Evolutionary conservation across 116 monocot species (phyloP), one percentile per base, ranked within the genome.

Genomic region (Cymodocea nodosa): DNA sequence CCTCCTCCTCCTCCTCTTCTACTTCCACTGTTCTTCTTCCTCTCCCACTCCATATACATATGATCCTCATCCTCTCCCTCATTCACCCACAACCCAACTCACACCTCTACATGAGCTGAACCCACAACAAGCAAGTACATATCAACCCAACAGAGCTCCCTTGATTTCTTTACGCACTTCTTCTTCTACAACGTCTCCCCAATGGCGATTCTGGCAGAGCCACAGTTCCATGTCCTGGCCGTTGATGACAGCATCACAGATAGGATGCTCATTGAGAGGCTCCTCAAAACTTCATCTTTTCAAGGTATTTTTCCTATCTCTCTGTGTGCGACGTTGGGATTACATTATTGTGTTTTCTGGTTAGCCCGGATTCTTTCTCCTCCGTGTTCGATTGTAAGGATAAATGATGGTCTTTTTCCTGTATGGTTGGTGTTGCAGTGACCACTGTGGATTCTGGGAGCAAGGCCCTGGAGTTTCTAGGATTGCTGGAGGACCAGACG

Each of bases 201-300:
- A 59, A 87, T 87, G 87, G 76, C 80, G 51, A 65, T 85, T 69
- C 72, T 65, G 35, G 44, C 87, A 37, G 80, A 87, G 67, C 39
- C 70, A 2, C 83, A 73, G 64, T 93, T 88, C 76, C 93, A 85
- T 77, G 88, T 93, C 39, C 65, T 93, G 14, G 93, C 93, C 23
- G 93, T 93, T 34, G 93, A 93, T 67, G 93, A 93, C 69, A 93
- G 85, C 72, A 60, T 85, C 74, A 64, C 78, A 22, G 93, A 93
- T 64, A 81, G 93, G 65, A 93, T 88, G 71, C 83, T 93, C 35
- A 93, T 88, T 10, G 93, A 93, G 73, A 83, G 81, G 75, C 84
- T 92, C 52, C 92, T 92, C 72, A 87, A 74, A 68, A 83, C 88
- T 30, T 93, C 92, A 4, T 93, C 89, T 25, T 88, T 77, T 67